Conservation (phyloP, 179 eudicot genomes). For the Nepenthes alata region DNA sequence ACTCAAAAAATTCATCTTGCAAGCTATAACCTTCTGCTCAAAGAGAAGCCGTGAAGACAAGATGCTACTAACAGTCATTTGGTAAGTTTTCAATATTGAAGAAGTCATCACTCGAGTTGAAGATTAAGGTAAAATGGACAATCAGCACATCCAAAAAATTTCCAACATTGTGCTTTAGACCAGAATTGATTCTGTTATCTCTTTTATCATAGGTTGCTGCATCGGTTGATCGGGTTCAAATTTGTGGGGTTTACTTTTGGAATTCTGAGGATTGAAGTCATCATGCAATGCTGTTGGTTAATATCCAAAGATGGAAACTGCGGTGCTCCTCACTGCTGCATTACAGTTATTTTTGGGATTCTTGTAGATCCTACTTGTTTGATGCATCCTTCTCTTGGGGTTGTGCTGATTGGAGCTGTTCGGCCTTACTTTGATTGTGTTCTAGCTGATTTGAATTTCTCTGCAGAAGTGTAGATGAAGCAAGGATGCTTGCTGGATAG, state of each 20-base stretch:
- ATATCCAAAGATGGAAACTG: slow-evolving; percentile 38
- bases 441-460: slow-evolving; percentile 57
- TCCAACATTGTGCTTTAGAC: slow-evolving; percentile 31
- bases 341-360: slow-evolving; percentile 24
- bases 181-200: slow-evolving; percentile 50
- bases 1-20: too few relatives aligned
- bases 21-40: background rate
- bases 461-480: slow-evolving; percentile 48
- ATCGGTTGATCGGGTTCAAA: slow-evolving; percentile 32
- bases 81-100: slow-evolving; percentile 30
- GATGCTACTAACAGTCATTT: slow-evolving; percentile 12
- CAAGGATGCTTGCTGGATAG: slow-evolving; percentile 46
- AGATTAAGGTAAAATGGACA: slow-evolving; percentile 57
- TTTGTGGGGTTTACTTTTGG: slow-evolving; percentile 41
- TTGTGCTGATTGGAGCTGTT: slow-evolving; percentile 61
- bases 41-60: slow-evolving; percentile 10
- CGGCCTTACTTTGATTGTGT: slow-evolving; percentile 45
- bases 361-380: slow-evolving; percentile 33
- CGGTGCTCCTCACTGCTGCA: slow-evolving; percentile 44
- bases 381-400: slow-evolving; percentile 34
- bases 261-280: slow-evolving; percentile 34
- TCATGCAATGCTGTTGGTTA: slow-evolving; percentile 35
- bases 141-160: slow-evolving; percentile 23
- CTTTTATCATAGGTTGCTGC: slow-evolving; percentile 55
- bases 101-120: slow-evolving; percentile 21